These are phyloP conservation scores for Pestalotiopsis sp. DNA, from an alignment of 2,329 filamentous ascomycete species.

Conservation along the genomic window DNA sequence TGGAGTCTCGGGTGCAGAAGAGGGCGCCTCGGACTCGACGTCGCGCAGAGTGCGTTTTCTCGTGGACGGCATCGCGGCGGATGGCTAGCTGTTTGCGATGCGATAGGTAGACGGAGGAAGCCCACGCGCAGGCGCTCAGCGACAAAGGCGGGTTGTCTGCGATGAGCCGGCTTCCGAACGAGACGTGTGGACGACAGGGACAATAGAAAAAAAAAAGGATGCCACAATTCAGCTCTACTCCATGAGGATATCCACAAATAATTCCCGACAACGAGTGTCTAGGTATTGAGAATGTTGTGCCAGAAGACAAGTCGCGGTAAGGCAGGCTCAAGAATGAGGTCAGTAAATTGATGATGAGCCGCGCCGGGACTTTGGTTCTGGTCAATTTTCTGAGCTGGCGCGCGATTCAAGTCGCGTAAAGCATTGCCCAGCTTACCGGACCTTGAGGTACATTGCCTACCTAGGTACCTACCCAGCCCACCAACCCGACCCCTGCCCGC, in stretches of 20 bases:
- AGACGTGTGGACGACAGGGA: not conserved
- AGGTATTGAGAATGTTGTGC: not conserved
- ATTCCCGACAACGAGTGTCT: not conserved
- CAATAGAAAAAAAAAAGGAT: not conserved
- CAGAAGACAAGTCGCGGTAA: not conserved
- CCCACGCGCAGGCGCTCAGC: not conserved
- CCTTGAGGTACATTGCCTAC: not conserved
- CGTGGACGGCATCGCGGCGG: constrained; percentile 41
- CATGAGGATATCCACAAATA: not conserved
- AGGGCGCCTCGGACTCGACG: constrained; percentile 36
- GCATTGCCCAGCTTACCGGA: not conserved
- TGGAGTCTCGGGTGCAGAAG: constrained; percentile 5
- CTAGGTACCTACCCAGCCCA: not conserved
- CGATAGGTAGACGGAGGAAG: constrained; percentile 4
- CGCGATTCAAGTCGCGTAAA: constrained; percentile 10
- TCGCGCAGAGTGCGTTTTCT: constrained; percentile 53
- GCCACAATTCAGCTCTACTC: not conserved
- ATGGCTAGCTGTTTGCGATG: constrained; percentile 7
- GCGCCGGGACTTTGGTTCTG: not conserved
- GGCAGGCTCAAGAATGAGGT: not conserved
- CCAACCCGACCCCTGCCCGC: not conserved
- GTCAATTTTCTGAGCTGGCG: constrained; percentile 4
- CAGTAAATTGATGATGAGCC: constrained; percentile 1
- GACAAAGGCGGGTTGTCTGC: not conserved
- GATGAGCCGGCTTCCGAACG: not conserved